Conservation (phyloP, 2,329 filamentous ascomycete genomes). For the Coniochaeta prunicola region DNA sequence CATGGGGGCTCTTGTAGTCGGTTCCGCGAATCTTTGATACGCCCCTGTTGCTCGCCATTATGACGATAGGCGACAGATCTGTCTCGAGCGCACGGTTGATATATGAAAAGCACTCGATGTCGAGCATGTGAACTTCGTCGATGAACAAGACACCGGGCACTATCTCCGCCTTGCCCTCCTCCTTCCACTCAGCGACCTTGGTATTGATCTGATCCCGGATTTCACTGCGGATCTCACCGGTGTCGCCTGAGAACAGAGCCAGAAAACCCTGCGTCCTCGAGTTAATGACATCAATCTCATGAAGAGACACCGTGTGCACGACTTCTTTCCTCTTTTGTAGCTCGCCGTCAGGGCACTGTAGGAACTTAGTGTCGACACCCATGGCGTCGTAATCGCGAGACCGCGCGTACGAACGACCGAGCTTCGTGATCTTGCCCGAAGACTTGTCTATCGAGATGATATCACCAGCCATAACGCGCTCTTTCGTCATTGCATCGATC, state of each 20-base stretch:
- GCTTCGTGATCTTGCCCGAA: conserved; percentile 94
- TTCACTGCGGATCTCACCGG: conserved; percentile 93
- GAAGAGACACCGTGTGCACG: conserved; percentile 90
- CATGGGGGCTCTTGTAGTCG: conserved; percentile 87
- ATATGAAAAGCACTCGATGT: conserved; percentile 98
- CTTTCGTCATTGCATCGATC: conserved; percentile 99
- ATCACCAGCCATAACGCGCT: conserved; percentile 97
- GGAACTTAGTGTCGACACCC: conserved; percentile 96
- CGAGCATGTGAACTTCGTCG: conserved; percentile 98
- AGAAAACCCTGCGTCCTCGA: conserved; percentile 97
- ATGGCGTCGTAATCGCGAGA: conserved; percentile 98
- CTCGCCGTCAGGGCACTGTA: conserved; percentile 95
- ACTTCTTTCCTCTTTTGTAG: conserved; percentile 96
- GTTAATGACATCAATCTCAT: conserved; percentile 99
- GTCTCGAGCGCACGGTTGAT: conserved; percentile 95
- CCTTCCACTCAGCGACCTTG: conserved; percentile 98
- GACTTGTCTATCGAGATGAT: conserved; percentile 99
- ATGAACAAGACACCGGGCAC: conserved; percentile 97
- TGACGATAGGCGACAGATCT: conserved; percentile 91
- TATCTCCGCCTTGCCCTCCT: conserved; percentile 97
- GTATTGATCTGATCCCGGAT: conserved; percentile 98
- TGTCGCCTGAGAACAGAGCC: conserved; percentile 95
- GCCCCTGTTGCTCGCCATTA: conserved; percentile 97
- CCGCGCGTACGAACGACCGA: conserved; percentile 88
- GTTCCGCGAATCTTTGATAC: conserved; percentile 89